Percentiles rank a stretch among this genome's conserved stretches.
These are phyloP conservation scores for Jatropha multifida DNA, from an alignment of 441 rosid genomes.

Conservation along the genomic window DNA sequence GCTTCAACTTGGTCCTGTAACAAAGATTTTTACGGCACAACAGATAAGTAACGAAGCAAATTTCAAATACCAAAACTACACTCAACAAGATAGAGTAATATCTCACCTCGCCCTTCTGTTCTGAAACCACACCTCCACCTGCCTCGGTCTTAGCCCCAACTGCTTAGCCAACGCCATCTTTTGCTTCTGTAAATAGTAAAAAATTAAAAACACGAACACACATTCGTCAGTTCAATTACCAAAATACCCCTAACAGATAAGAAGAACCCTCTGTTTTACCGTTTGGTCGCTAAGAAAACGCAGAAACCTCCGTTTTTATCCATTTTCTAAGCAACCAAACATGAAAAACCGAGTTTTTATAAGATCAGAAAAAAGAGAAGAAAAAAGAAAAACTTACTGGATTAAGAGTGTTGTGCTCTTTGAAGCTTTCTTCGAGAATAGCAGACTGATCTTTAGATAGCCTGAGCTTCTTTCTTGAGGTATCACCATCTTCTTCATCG, in stretches of 20 bases:
- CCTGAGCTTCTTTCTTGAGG: conserved; percentile 83
- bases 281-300: conserved; percentile 23
- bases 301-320: not conserved
- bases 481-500: conserved; percentile 85
- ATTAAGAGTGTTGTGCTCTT: conserved; percentile 90
- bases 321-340: conserved; percentile 6
- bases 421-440: conserved; percentile 87
- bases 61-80: not conserved
- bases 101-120: conserved; percentile 96
- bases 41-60: not conserved
- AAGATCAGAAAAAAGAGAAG: not conserved
- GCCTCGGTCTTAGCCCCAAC: conserved; percentile 80
- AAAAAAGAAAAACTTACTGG: conserved; percentile 51
- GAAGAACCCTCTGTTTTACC: not conserved
- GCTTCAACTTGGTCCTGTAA: conserved; percentile 92
- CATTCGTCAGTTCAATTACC: conserved; percentile 19
- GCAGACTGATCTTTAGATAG: conserved; percentile 92
- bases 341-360: not conserved
- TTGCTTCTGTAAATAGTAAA: conserved; percentile 58
- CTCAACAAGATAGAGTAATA: not conserved
- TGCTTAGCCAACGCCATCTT: conserved; percentile 85
- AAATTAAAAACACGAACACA: not conserved
- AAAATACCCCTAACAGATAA: conserved; percentile 12
- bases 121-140: conserved; percentile 99
- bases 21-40: not conserved